Evolutionary conservation across 768 basidiomycete genomes (phyloP).

Genomic region (Krasilnikovozyma curviuscula): DNA sequence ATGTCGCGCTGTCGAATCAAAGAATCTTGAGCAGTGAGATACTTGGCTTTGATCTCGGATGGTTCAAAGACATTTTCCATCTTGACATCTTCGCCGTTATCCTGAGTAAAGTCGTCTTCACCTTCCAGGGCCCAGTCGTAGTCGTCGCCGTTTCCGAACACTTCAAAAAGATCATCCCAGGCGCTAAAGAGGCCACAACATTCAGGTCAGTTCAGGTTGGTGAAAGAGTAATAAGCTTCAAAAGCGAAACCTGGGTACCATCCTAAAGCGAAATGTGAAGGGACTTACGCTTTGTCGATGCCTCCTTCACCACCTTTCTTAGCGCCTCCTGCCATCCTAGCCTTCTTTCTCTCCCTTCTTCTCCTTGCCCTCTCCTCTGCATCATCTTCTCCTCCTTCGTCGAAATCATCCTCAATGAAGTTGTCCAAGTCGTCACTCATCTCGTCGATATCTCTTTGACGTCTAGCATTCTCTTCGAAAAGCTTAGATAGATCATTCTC

Average conservation of each 20-base stretch:
- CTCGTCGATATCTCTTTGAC: constrained; percentile 52
- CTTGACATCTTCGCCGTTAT: constrained; percentile 49
- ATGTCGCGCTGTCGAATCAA: constrained; percentile 73
- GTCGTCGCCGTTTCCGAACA: constrained; percentile 90
- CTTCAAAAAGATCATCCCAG: constrained; percentile 87
- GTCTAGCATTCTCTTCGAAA: constrained; percentile 59
- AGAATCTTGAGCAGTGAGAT: constrained; percentile 85
- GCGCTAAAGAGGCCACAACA: no score
- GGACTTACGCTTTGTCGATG: constrained; percentile 10
- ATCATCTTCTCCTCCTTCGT: constrained; percentile 46
- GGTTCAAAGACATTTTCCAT: constrained; percentile 94
- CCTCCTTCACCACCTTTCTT: constrained; percentile 10
- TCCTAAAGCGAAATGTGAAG: not conserved
- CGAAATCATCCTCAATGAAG: constrained; percentile 41
- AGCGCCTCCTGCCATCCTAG: constrained; percentile 35
- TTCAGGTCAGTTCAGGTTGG: no score
- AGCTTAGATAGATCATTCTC: constrained; percentile 42
- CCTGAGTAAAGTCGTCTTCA: constrained; percentile 46
- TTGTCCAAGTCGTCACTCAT: constrained; percentile 46
- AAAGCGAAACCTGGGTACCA: not conserved
- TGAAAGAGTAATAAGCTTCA: not conserved
- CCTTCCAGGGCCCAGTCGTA: constrained; percentile 76
- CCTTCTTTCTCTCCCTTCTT: constrained; percentile 34
- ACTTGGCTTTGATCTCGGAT: constrained; percentile 71
- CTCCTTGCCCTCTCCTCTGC: constrained; percentile 44